Percentiles rank a stretch among this genome's conserved stretches.
Evolutionary conservation across 202 grass and related monocot species (phyloP).

Genomic region (Eragrostis tef): DNA sequence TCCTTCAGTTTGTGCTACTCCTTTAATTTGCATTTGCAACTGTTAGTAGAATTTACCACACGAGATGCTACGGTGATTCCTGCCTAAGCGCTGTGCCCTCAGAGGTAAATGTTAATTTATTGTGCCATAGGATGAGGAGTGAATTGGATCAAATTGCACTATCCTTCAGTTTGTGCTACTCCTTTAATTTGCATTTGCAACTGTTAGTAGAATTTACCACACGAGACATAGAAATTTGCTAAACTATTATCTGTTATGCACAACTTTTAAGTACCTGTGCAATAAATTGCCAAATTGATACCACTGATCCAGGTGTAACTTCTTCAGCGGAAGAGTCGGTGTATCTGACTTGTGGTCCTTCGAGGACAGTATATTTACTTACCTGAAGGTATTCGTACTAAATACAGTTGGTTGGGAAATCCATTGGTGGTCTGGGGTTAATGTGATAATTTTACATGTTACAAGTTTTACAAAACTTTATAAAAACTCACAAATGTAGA

Average conservation of each 20-base stretch:
- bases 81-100: neutral
- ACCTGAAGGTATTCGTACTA: constrained; percentile 30
- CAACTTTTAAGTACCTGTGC: constrained; percentile 10
- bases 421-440: too few species aligned
- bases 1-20: neutral
- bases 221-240: neutral
- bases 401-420: neutral
- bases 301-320: constrained; percentile 37
- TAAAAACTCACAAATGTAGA: too few species aligned
- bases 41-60: neutral
- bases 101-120: constrained; percentile 45
- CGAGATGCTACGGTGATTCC: constrained; percentile 26
- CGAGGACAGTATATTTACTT: neutral
- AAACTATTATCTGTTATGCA: neutral
- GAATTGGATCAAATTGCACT: constrained; percentile 21
- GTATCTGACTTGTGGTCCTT: constrained; percentile 19
- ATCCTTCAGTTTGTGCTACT: neutral
- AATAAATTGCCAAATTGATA: constrained; percentile 6
- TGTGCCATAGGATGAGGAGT: neutral
- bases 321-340: constrained; percentile 22
- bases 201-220: neutral
- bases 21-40: constrained; percentile 16
- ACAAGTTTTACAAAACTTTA: constrained; percentile 12
- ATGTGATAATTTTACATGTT: neutral
- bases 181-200: constrained; percentile 14